Conservation (phyloP, 805 yeast species). For the Kodamaea kakaduensis region DNA sequence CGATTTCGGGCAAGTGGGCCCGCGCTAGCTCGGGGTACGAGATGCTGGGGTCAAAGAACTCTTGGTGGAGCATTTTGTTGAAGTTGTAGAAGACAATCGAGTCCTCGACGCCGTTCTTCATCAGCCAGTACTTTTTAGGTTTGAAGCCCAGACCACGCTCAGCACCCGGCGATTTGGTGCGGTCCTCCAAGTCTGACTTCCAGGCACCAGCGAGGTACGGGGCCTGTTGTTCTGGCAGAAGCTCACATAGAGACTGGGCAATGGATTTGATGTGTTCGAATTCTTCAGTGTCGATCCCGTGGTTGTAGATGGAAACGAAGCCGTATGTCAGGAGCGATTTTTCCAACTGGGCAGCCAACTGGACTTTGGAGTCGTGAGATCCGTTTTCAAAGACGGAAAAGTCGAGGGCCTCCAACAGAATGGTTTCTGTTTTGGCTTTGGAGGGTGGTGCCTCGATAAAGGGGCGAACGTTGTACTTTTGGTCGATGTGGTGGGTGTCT, state of each 20-base stretch:
- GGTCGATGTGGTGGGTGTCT: constrained; percentile 8
- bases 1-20: constrained; percentile 37
- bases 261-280: constrained; percentile 8
- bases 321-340: constrained; percentile 11
- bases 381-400: constrained; percentile 10
- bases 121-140: constrained; percentile 47
- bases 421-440: constrained; percentile 3
- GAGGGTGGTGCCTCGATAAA: constrained; percentile 10
- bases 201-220: constrained; percentile 12
- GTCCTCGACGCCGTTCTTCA: constrained; percentile 41
- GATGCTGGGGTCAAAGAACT: constrained; percentile 22
- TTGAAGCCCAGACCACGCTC: constrained; percentile 47
- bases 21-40: constrained; percentile 39
- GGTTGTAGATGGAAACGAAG: constrained; percentile 10
- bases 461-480: constrained; percentile 12
- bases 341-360: constrained; percentile 10
- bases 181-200: constrained; percentile 11
- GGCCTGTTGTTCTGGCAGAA: constrained; percentile 9
- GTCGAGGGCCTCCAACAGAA: constrained; percentile 10
- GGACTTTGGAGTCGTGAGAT: constrained; percentile 3
- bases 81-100: constrained; percentile 44
- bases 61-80: constrained; percentile 35
- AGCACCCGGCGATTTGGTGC: constrained; percentile 31
- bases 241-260: constrained; percentile 12
- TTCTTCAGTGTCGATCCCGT: constrained; percentile 8